Evolutionary conservation across 1,139 yeast genomes (phyloP).

Genomic region (Yamadazyma diospyri): DNA sequence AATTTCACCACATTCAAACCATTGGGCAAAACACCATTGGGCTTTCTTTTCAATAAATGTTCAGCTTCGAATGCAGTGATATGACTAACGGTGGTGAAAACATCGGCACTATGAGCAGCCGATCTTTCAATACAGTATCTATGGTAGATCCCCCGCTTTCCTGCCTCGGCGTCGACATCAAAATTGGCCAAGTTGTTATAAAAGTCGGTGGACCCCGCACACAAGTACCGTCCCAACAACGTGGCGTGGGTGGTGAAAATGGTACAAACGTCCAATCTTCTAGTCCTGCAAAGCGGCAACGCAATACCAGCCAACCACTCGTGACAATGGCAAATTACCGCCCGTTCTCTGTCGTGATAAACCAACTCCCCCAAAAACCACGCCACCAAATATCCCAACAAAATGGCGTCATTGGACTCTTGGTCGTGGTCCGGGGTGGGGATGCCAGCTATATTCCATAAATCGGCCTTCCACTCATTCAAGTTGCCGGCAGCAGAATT

Average conservation of each 20-base stretch:
- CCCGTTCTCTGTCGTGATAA: constrained; percentile 74
- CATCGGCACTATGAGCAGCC: constrained; percentile 95
- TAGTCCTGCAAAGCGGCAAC: constrained; percentile 84
- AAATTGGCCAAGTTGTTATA: constrained; percentile 87
- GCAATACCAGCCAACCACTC: constrained; percentile 99
- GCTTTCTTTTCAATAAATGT: constrained; percentile 88
- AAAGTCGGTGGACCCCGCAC: constrained; percentile 96
- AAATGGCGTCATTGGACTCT: constrained; percentile 89
- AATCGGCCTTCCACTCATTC: constrained; percentile 91
- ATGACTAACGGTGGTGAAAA: constrained; percentile 94
- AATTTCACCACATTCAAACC: constrained; percentile 95
- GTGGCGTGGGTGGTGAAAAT: constrained; percentile 98
- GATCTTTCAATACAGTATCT: constrained; percentile 96
- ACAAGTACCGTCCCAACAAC: constrained; percentile 85
- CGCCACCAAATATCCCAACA: constrained; percentile 89
- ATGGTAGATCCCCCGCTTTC: constrained; percentile 95
- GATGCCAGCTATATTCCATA: constrained; percentile 88
- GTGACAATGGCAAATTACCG: constrained; percentile 92
- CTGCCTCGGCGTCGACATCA: constrained; percentile 97
- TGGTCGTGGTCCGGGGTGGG: constrained; percentile 88
- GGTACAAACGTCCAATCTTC: constrained; percentile 90
- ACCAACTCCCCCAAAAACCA: constrained; percentile 97
- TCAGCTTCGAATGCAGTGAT: constrained; percentile 95
- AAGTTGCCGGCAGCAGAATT: constrained; percentile 67
- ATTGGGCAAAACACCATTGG: constrained; percentile 96